Percentiles rank a stretch among this genome's conserved stretches.
phyloP scores from a whole-genome alignment of 2,329 filamentous ascomycete species.

The Hirsutella rhossiliensis region DNA sequence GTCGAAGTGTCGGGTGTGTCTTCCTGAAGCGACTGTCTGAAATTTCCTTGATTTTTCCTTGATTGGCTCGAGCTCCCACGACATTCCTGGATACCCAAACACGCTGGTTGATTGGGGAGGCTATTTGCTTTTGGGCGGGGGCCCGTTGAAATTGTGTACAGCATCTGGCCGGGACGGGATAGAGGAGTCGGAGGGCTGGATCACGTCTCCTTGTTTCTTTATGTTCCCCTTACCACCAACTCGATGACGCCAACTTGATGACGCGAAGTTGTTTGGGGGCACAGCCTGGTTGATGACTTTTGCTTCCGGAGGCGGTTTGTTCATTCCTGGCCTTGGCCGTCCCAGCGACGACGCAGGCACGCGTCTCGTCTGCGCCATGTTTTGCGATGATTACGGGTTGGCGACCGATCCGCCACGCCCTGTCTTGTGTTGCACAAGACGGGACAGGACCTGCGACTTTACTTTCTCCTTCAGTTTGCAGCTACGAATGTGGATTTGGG shows the following conservation, averaged over 20 bases:
- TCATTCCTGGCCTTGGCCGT: not conserved
- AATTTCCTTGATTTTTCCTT: slow-evolving; percentile 10
- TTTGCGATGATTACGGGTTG: not conserved
- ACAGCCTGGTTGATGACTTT: slow-evolving; percentile 1
- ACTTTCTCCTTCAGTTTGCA: not conserved
- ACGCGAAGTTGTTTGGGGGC: not conserved
- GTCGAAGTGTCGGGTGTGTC: not conserved
- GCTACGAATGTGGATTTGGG: not conserved
- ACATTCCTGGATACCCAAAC: slow-evolving; percentile 23
- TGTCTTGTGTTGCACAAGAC: not conserved
- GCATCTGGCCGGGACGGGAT: slow-evolving; percentile 22
- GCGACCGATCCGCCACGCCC: not conserved
- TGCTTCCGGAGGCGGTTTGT: not conserved
- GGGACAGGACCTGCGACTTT: not conserved
- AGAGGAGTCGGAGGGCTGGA: slow-evolving; percentile 24
- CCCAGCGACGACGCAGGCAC: not conserved
- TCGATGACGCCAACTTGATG: not conserved
- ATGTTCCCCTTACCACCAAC: slow-evolving; percentile 1
- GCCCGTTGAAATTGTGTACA: slow-evolving; percentile 19
- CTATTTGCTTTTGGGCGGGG: slow-evolving; percentile 19
- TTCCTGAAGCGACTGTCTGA: not conserved
- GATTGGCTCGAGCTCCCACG: slow-evolving; percentile 14
- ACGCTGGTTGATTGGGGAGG: slow-evolving; percentile 20
- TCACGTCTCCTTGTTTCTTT: slow-evolving; percentile 7
- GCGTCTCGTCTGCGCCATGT: not conserved